Base-by-base conservation (phyloP, 1,284 basidiomycete species). In the Ganoderma lingzhi region DNA sequence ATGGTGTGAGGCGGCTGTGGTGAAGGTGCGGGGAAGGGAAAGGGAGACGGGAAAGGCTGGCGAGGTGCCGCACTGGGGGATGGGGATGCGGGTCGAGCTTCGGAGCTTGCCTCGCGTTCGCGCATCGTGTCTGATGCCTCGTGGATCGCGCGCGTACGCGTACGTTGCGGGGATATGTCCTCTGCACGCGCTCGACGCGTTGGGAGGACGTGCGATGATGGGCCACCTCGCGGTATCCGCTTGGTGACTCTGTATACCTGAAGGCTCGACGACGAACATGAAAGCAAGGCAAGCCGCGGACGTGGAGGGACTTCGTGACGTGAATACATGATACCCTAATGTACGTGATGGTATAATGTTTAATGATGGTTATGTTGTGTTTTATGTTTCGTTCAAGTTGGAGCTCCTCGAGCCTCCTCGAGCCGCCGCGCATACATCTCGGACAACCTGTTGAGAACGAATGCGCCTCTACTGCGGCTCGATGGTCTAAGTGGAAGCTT, bases 341-440 rank as follows among this genome's bases (percentile, higher is more conserved):
- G 53, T 56, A 35, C 53, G 30, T 35, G 53, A 56, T 23, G 53
- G 32, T 56, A 12, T 53, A 28, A 9, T 35, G 35, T 35, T 55
- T 32, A 28, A 55, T 17, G 12, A 6, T 6, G 30, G 3, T 55
- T 55, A 55, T 30, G 23, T 30, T 30, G 15, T 55, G 23, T 23
- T n/a, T 41, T 60, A 60, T 12, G 39, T 51, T 51, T 51, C 23
- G 48, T 28, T 51, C n/a, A 60, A 37, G n/a, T 39, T 23, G 30
- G 19, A 9, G 2, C 76, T 23, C 23, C 35, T 85, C 35, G 79
- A 14, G 75, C 2, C 67, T 78, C 0, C 84, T 83, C 68, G 79
- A 78, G 8, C 76, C 19, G 75, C 73, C 51, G 35, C 35, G 35
- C 35, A 35, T 35, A 35, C 35, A 35, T 8, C 35, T 35, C 8